Evolutionary conservation across 1,139 yeast species (phyloP).

Genomic region (Diutina siamensis): DNA sequence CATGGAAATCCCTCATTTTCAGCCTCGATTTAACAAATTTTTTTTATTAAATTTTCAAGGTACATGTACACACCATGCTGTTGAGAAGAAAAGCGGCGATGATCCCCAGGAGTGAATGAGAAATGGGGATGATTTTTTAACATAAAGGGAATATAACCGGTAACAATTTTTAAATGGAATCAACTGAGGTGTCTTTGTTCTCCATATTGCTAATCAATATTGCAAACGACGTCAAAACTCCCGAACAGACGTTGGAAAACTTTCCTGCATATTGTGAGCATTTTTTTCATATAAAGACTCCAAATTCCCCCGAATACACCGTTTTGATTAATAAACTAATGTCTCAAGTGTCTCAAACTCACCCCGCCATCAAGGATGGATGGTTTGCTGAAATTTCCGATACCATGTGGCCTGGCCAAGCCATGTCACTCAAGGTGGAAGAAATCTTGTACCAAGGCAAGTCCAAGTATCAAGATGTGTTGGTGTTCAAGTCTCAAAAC

Average conservation of each 20-base stretch:
- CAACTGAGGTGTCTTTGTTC: too few relatives aligned
- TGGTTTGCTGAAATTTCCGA: conserved; percentile 87
- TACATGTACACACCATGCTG: too few relatives aligned
- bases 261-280: conserved; percentile 1
- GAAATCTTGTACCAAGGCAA: conserved; percentile 69
- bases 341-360: conserved; percentile 20
- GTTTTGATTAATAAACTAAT: background rate
- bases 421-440: conserved; percentile 76
- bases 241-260: background rate
- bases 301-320: background rate
- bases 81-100: too few relatives aligned
- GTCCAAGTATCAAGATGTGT: conserved; percentile 76
- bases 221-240: too few relatives aligned
- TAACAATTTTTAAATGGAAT: too few relatives aligned
- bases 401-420: conserved; percentile 94
- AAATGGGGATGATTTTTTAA: too few relatives aligned
- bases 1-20: too few relatives aligned
- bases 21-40: too few relatives aligned
- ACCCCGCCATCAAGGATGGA: conserved; percentile 63
- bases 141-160: too few relatives aligned
- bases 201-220: too few relatives aligned
- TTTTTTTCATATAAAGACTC: background rate
- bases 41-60: too few relatives aligned
- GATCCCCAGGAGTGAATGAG: too few relatives aligned
- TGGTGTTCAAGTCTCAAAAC: conserved; percentile 76